Evolutionary conservation across 768 basidiomycete species (phyloP), one percentile per base, ranked within the genome.

Genomic region (Podaxis sp.): DNA sequence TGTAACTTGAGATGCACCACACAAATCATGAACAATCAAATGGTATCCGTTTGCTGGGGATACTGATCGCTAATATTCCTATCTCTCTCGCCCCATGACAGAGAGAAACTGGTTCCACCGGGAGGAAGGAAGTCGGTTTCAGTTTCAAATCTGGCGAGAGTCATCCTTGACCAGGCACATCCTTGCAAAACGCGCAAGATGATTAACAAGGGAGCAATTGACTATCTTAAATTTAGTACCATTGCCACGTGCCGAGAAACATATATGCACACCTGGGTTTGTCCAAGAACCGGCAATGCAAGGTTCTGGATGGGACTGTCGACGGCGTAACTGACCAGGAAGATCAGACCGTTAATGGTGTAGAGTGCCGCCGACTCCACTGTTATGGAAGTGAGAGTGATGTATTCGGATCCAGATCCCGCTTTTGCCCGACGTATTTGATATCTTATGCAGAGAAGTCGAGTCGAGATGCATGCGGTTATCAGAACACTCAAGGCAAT

Each of bases 311-410:
- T 60, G 2, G 69, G 68, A 62, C 66, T 68, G 48, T 67, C 66
- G 13, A 69, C 54, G 2, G 73, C 75, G 62, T 73, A 77, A 2
- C 73, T 66, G 58, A 77, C 63, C 15, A 80, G 65, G 66, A 77
- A 77, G 6, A 73, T 58, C 44, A 78, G 62, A 15, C 72, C 73
- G 26, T 71, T 67, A 11, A 72, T 33, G 6, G 74, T 71, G 69
- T 76, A 79, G 3, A 77, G 72, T 15, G 76, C 70, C 10, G 77
- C 77, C 11, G 72, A 73, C 66, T 79, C 78, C 55, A 80, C 64
- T 40, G 78, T 62, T 65, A 78, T 76, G 12, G 76, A 68, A 10
- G 68, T 68, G 22, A 75, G 65, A 24, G 73, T 74, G 8, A 73
- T 72, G 65, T 78, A 80, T 40, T 67, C 66, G 8, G 64, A 49